A percentile compares a stretch with the other conserved stretches of the same genome.
phyloP scores from a whole-genome alignment of 2,329 filamentous ascomycete genomes.

The Colletotrichum euphorbiae region DNA sequence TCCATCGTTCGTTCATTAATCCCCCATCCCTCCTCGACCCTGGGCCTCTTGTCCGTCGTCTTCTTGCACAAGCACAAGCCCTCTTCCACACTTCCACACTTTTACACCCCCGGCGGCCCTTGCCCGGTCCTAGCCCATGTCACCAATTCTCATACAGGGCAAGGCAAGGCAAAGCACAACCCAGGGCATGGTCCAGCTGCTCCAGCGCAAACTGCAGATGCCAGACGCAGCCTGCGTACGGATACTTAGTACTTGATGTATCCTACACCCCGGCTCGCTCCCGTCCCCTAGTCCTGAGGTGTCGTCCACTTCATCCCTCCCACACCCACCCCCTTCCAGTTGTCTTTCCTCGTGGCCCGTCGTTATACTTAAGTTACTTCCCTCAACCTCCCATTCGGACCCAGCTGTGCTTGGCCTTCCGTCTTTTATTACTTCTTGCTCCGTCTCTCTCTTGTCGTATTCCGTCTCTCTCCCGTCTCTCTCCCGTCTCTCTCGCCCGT shows the following conservation, averaged over 20 bases:
- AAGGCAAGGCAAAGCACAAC: background rate
- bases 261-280: constrained; percentile 24
- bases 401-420: constrained; percentile 36
- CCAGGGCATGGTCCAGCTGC: background rate
- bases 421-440: constrained; percentile 38
- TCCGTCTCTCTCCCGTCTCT: constrained; percentile 1
- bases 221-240: background rate
- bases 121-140: constrained; percentile 8
- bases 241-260: constrained; percentile 10
- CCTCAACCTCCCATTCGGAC: constrained; percentile 29
- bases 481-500: constrained; percentile 26
- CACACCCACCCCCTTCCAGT: constrained; percentile 3
- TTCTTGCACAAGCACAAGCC: constrained; percentile 26
- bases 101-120: background rate
- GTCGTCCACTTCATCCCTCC: constrained; percentile 10
- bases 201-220: background rate
- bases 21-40: background rate
- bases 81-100: background rate
- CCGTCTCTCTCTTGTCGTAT: constrained; percentile 30
- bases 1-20: constrained; percentile 7
- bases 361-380: constrained; percentile 38
- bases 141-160: background rate
- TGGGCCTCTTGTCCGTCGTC: background rate
- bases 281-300: constrained; percentile 28
- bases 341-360: constrained; percentile 30